Percentiles rank a stretch among this genome's conserved stretches.
Conservation (phyloP, 148 eudicot genomes). For the Silene latifolia region DNA sequence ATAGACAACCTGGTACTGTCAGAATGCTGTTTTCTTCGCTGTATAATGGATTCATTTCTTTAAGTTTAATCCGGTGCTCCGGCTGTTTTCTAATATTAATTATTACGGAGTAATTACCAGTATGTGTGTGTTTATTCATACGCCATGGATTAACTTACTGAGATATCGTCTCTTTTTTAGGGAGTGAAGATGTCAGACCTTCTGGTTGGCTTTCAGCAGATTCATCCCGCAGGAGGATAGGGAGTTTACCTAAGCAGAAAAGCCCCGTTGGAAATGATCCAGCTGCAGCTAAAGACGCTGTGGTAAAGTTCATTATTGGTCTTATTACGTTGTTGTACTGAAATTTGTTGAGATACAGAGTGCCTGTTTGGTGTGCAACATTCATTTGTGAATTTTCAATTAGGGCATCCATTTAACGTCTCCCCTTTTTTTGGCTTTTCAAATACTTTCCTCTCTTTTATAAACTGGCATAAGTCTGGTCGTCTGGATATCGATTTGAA, state of each 20-base stretch:
- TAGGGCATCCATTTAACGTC: too few relatives aligned
- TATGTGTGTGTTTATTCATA: neutral
- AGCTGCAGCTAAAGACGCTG: conserved; percentile 37
- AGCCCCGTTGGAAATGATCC: conserved; percentile 51
- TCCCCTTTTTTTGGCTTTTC: too few relatives aligned
- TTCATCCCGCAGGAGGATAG: conserved; percentile 55
- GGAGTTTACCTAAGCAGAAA: conserved; percentile 57
- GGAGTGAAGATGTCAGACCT: conserved; percentile 60
- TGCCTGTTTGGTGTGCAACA: neutral
- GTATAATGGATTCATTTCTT: neutral
- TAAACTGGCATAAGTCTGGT: neutral
- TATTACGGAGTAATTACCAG: neutral
- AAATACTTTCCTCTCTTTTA: neutral
- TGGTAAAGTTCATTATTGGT: conserved; percentile 24
- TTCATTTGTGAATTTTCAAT: neutral
- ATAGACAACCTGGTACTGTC: conserved; percentile 58
- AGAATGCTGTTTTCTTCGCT: neutral
- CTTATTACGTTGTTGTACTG: conserved; percentile 2
- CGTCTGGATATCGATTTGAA: too few relatives aligned
- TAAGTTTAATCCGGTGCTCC: neutral
- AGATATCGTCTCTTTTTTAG: conserved; percentile 25
- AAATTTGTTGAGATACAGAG: neutral
- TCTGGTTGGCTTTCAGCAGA: conserved; percentile 58
- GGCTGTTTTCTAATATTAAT: neutral
- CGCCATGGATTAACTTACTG: neutral